Conservation (phyloP, 2,329 filamentous ascomycete genomes). For the Sclerotinia subarctica region DNA sequence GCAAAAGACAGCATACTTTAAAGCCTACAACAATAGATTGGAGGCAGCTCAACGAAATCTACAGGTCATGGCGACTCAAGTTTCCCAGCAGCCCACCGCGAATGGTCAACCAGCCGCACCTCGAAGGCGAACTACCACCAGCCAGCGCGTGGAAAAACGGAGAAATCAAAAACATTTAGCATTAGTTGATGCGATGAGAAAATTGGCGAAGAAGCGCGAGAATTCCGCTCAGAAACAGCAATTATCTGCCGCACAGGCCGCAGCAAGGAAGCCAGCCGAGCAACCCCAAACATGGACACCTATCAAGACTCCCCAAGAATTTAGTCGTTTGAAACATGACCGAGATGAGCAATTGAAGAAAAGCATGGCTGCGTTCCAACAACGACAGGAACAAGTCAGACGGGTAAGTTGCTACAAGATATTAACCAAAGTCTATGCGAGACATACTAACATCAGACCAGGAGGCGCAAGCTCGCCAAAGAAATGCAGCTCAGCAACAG, state of each 20-base stretch:
- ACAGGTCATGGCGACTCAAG: conserved; percentile 39
- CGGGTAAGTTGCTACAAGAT: conserved; percentile 45
- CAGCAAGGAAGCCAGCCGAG: conserved; percentile 78
- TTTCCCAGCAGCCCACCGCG: conserved; percentile 36
- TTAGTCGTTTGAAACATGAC: conserved; percentile 85
- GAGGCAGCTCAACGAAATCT: conserved; percentile 56
- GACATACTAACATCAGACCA: conserved; percentile 39
- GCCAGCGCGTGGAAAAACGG: conserved; percentile 80
- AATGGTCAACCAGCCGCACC: conserved; percentile 49
- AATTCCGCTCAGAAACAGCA: conserved; percentile 81
- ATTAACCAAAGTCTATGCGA: neutral
- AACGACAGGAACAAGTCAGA: conserved; percentile 45
- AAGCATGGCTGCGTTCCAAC: conserved; percentile 50
- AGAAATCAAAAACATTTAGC: conserved; percentile 83
- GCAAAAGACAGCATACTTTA: conserved; percentile 94
- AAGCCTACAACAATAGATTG: conserved; percentile 61
- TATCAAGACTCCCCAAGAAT: conserved; percentile 75
- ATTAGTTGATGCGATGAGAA: conserved; percentile 91
- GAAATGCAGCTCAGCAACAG: conserved; percentile 28
- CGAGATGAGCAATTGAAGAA: conserved; percentile 68
- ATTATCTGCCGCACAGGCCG: conserved; percentile 71
- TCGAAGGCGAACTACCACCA: conserved; percentile 70
- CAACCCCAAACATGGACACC: conserved; percentile 45
- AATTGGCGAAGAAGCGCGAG: conserved; percentile 91
- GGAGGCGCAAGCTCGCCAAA: conserved; percentile 40